Evolutionary conservation across 2,329 filamentous ascomycete genomes (phyloP).

Genomic region (Ophiostoma perfectum): DNA sequence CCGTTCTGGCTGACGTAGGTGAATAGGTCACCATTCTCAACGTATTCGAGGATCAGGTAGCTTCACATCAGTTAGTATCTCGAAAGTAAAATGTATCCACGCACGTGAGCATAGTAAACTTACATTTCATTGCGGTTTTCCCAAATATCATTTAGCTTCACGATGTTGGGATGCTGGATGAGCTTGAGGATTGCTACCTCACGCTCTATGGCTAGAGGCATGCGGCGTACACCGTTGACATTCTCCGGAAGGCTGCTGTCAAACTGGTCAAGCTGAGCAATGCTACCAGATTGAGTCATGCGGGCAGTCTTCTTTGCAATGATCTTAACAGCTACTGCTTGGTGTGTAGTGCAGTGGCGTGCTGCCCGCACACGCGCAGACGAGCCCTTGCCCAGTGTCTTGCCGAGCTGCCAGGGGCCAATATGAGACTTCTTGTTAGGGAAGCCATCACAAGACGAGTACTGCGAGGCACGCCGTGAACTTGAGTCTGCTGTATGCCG

Average conservation of each 20-base stretch:
- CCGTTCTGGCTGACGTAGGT: slow-evolving; percentile 73
- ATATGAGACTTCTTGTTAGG: slow-evolving; percentile 62
- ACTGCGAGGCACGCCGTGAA: slow-evolving; percentile 35
- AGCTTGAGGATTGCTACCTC: slow-evolving; percentile 97
- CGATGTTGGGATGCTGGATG: slow-evolving; percentile 90
- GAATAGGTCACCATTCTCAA: slow-evolving; percentile 75
- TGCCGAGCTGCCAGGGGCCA: slow-evolving; percentile 89
- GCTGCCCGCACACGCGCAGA: slow-evolving; percentile 84
- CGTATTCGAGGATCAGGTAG: slow-evolving; percentile 90
- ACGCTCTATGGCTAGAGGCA: slow-evolving; percentile 84
- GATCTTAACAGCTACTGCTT: slow-evolving; percentile 90
- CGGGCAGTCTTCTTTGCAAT: slow-evolving; percentile 77
- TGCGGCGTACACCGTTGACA: slow-evolving; percentile 58
- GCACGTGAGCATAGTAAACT: slow-evolving; percentile 36
- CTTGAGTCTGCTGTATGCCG: slow-evolving; percentile 32
- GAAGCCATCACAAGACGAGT: slow-evolving; percentile 31
- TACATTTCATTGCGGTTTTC: slow-evolving; percentile 94
- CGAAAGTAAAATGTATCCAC: not conserved
- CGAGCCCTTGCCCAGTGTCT: slow-evolving; percentile 81
- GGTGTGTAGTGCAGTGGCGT: slow-evolving; percentile 69
- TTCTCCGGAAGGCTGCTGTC: slow-evolving; percentile 53
- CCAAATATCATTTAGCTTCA: slow-evolving; percentile 94
- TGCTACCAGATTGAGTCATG: slow-evolving; percentile 76
- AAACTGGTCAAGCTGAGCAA: slow-evolving; percentile 74
- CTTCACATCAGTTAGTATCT: slow-evolving; percentile 41